Evolutionary conservation across 495 filamentous ascomycete genomes (phyloP).

Genomic region (Penicillium desertorum): DNA sequence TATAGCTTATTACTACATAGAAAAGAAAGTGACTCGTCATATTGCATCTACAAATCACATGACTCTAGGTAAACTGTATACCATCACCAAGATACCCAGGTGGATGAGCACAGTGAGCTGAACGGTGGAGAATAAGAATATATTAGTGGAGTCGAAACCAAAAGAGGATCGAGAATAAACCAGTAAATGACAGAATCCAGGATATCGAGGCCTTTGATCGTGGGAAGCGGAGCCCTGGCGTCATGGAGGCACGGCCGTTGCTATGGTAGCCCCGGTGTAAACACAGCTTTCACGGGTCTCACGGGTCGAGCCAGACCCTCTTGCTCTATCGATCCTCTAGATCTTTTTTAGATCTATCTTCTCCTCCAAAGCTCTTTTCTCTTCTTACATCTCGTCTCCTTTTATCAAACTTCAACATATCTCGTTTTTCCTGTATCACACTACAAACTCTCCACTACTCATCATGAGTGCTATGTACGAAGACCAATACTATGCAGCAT

Average conservation of each 20-base stretch:
- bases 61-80: conserved; percentile 7
- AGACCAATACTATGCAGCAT: conserved; percentile 50
- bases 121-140: conserved; percentile 29
- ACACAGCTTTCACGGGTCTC: conserved; percentile 32
- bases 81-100: background rate
- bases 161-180: conserved; percentile 25
- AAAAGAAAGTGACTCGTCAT: background rate
- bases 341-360: conserved; percentile 25
- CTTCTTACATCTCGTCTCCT: conserved; percentile 6
- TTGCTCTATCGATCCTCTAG: conserved; percentile 23
- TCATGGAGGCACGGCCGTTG: conserved; percentile 39
- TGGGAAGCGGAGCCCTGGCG: conserved; percentile 30
- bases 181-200: conserved; percentile 21
- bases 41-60: conserved; percentile 17
- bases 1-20: background rate
- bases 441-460: conserved; percentile 22
- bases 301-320: conserved; percentile 24
- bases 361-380: conserved; percentile 15
- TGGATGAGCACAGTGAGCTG: conserved; percentile 20
- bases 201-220: conserved; percentile 10
- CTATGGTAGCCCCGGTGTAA: conserved; percentile 48
- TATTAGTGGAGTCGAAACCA: conserved; percentile 19
- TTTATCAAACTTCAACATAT: conserved; percentile 3
- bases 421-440: conserved; percentile 8
- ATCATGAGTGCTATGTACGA: conserved; percentile 50